These are phyloP conservation scores for Atalantia buxifolia DNA, from an alignment of 345 rosid species.

Conservation along the genomic window DNA sequence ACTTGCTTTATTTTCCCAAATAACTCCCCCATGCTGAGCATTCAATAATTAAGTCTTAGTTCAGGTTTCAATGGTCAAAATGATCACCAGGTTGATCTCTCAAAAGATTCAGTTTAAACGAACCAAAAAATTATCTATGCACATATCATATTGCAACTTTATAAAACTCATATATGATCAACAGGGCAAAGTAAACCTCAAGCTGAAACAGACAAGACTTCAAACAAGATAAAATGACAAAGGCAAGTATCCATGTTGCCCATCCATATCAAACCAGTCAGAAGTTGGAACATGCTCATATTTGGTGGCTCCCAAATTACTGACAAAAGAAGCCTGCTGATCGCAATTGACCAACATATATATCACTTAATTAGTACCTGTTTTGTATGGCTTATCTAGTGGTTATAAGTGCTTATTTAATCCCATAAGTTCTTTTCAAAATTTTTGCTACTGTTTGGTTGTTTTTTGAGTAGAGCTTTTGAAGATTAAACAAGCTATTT, in stretches of 20 bases:
- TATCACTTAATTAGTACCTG: too few relatives aligned
- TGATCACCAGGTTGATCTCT: not conserved
- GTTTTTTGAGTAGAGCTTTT: too few relatives aligned
- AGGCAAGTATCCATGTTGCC: not conserved
- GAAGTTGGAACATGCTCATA: not conserved
- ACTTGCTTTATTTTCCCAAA: not conserved
- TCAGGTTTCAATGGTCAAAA: not conserved
- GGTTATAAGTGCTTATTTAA: too few relatives aligned
- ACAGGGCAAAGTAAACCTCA: not conserved
- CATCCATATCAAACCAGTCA: not conserved
- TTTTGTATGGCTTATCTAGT: too few relatives aligned
- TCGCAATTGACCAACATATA: not conserved
- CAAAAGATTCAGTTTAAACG: not conserved
- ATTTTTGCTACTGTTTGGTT: too few relatives aligned
- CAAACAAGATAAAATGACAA: not conserved
- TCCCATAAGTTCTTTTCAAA: too few relatives aligned
- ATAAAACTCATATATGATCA: not conserved
- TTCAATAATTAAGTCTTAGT: not conserved
- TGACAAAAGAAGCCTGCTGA: not conserved
- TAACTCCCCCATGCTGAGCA: not conserved
- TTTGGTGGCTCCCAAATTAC: not conserved
- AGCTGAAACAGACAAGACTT: not conserved
- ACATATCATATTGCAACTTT: not conserved
- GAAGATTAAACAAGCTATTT: too few relatives aligned
- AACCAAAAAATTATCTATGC: not conserved